Evolutionary conservation across 169 alveolate genomes (phyloP).

Genomic region (Plasmodium gonderi): DNA sequence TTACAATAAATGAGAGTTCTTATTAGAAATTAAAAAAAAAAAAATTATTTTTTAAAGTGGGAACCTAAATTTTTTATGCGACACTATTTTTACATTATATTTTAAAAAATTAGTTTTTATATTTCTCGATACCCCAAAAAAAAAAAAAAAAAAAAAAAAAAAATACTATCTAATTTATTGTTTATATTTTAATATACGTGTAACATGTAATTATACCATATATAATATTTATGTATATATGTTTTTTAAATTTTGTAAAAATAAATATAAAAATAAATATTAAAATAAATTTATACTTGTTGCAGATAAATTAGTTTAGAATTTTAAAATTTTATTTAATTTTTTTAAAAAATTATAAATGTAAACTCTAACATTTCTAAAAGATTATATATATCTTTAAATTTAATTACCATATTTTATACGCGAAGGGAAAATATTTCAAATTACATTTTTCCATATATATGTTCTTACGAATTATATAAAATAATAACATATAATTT

Average conservation of each 20-base stretch:
- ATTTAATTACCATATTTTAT: neutral
- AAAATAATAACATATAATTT: neutral
- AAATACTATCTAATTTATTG: neutral
- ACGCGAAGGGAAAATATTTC: neutral
- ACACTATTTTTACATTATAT: neutral
- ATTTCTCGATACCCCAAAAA: neutral
- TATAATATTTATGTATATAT: neutral
- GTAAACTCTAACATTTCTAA: neutral
- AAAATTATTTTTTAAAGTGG: neutral
- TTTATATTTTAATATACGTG: neutral
- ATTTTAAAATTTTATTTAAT: neutral
- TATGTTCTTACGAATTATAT: neutral
- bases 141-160: neutral
- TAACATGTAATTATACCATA: neutral
- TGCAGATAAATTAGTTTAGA: neutral
- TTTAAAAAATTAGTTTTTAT: neutral
- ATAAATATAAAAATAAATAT: neutral
- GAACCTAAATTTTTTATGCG: neutral
- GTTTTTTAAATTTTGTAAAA: neutral
- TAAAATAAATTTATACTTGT: neutral
- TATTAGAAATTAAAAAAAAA: neutral
- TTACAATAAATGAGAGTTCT: neutral
- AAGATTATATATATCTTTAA: neutral
- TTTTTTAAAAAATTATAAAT: neutral
- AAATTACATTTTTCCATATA: neutral